phyloP scores from a whole-genome alignment of 345 rosid species.

The Rhodamnia argentea region DNA sequence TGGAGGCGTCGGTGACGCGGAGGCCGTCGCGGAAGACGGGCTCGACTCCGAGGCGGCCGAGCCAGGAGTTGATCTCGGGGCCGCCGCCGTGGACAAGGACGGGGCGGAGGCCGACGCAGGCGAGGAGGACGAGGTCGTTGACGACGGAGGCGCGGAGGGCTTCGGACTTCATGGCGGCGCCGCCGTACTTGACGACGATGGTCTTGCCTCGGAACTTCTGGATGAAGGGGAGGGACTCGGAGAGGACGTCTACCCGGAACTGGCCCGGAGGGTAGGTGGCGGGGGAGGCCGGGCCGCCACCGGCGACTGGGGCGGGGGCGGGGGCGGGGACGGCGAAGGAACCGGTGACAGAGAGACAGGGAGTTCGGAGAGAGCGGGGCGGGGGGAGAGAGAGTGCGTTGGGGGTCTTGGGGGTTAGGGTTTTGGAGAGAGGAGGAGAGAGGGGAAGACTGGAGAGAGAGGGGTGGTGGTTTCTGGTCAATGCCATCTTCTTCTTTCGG shows the following conservation, averaged over 20 bases:
- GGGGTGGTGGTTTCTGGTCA: conserved; percentile 50
- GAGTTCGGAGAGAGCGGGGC: background rate
- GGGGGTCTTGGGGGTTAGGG: background rate
- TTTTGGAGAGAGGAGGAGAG: conserved; percentile 2
- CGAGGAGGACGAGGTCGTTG: conserved; percentile 67
- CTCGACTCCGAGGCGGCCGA: conserved; percentile 48
- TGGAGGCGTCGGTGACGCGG: conserved; percentile 76
- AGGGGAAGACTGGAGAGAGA: conserved; percentile 52
- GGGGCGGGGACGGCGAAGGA: background rate
- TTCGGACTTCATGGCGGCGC: conserved; percentile 87
- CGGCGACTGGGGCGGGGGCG: background rate
- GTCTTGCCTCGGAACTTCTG: conserved; percentile 88
- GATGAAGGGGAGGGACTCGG: conserved; percentile 90
- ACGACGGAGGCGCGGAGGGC: conserved; percentile 66
- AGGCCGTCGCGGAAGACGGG: conserved; percentile 75
- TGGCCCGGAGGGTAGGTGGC: conserved; percentile 2
- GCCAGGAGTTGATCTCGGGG: conserved; percentile 75
- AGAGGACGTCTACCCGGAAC: conserved; percentile 64
- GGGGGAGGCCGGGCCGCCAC: background rate
- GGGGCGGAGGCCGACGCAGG: conserved; percentile 87
- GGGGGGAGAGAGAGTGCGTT: background rate
- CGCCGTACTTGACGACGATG: conserved; percentile 86
- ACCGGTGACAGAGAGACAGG: background rate
- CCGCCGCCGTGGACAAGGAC: conserved; percentile 93
- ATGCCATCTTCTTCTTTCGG: background rate